phyloP scores from a whole-genome alignment of 805 yeast species.

The Lipomyces anomalus region DNA sequence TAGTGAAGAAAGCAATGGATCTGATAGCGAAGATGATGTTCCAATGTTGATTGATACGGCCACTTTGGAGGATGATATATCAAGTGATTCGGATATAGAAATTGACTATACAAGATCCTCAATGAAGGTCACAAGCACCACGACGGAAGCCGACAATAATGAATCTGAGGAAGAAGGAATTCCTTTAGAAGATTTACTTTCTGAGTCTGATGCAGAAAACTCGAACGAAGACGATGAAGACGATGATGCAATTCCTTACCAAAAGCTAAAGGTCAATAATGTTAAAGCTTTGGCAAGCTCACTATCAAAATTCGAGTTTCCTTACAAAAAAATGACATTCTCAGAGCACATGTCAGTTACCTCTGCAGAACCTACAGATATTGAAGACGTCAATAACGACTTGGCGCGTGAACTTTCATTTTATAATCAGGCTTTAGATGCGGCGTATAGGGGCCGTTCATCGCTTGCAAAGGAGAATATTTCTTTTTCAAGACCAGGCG shows the following conservation, averaged over 20 bases:
- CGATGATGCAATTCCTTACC: slow-evolving; percentile 89
- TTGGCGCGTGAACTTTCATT: slow-evolving; percentile 93
- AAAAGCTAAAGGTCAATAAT: slow-evolving; percentile 84
- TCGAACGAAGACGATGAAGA: slow-evolving; percentile 91
- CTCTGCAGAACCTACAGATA: slow-evolving; percentile 54
- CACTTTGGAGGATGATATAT: slow-evolving; percentile 28
- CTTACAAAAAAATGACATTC: slow-evolving; percentile 63
- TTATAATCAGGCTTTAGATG: slow-evolving; percentile 87
- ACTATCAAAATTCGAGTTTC: slow-evolving; percentile 35
- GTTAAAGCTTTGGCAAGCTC: slow-evolving; percentile 53
- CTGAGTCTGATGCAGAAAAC: slow-evolving; percentile 65
- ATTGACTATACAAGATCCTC: slow-evolving; percentile 35
- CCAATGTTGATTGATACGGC: slow-evolving; percentile 26
- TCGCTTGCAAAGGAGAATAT: slow-evolving; percentile 57
- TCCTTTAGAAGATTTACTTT: slow-evolving; percentile 15
- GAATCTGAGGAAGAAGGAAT: slow-evolving; percentile 49
- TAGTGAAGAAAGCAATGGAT: slow-evolving; percentile 22
- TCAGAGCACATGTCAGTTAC: slow-evolving; percentile 77
- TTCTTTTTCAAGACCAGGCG: slow-evolving; percentile 88
- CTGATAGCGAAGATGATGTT: slow-evolving; percentile 31
- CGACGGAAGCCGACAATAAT: slow-evolving; percentile 37
- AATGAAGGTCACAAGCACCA: slow-evolving; percentile 28
- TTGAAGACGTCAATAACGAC: slow-evolving; percentile 73
- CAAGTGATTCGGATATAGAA: slow-evolving; percentile 31
- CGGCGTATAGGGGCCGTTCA: slow-evolving; percentile 67